Evolutionary conservation across 805 yeast species (phyloP).

Genomic region (Yamadazyma scolyti): DNA sequence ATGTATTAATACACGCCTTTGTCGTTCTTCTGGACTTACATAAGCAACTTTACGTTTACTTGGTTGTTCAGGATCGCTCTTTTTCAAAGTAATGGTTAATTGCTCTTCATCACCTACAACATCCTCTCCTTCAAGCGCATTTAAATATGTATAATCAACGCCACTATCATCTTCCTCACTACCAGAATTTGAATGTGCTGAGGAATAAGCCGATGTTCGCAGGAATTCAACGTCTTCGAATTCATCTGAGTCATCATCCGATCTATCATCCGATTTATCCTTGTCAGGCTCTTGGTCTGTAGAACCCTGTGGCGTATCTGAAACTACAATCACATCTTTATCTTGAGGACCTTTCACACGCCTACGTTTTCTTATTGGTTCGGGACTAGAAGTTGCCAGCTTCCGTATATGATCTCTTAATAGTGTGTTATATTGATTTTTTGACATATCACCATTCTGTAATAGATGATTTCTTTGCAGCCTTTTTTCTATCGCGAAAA

Average conservation of each 20-base stretch:
- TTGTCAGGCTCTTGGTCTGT: not conserved
- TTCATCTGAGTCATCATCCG: constrained; percentile 17
- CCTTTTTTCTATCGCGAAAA: not conserved
- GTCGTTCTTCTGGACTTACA: constrained; percentile 54
- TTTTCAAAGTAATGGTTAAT: constrained; percentile 11
- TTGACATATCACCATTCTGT: constrained; percentile 9
- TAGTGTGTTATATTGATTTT: constrained; percentile 11
- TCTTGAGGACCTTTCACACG: not conserved
- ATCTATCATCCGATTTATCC: constrained; percentile 1
- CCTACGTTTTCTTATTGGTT: constrained; percentile 1
- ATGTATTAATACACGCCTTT: constrained; percentile 52
- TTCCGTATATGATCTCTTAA: constrained; percentile 7
- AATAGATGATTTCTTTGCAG: no score
- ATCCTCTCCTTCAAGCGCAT: not conserved
- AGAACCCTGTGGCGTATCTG: no score
- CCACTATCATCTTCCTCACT: constrained; percentile 1
- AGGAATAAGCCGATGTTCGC: no score
- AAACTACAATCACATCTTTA: no score
- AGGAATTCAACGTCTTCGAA: constrained; percentile 18
- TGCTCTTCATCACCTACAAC: constrained; percentile 6
- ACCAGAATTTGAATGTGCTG: not conserved
- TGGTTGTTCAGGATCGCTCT: constrained; percentile 14
- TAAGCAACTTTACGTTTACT: constrained; percentile 27
- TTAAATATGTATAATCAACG: constrained; percentile 7
- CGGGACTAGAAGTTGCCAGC: not conserved